Base-by-base conservation (phyloP, 768 basidiomycete genomes). In the Lentinula guzmanii region DNA sequence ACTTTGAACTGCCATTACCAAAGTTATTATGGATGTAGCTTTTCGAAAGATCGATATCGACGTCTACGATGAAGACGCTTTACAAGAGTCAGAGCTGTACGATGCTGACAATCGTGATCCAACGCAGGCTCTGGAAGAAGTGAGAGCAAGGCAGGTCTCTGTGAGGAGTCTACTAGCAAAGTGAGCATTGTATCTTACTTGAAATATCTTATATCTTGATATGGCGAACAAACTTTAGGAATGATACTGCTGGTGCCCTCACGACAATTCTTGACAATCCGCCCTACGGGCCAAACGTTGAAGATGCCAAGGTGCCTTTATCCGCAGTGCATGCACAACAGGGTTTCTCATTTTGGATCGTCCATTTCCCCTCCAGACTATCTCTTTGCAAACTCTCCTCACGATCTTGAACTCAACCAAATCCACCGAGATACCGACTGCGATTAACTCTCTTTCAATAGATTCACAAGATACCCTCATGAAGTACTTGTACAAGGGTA, bases 401-500 rank as follows among this genome's bases (percentile, higher is more conserved):
- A 87, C 91, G 0, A 92, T 98, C 65, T 83, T 98, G 64, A 98
- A 97, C 79, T 94, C 91, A 61, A 97, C 95, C 11, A 93, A 96
- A 71, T 78, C 93, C 5, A 82, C 91, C 2, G 95, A 98, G 64
- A 93, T 98, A 64, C 80, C 89, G 2, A 75, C 76, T 28, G 85
- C 90, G 54, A 81, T 97, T 71, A 90, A 87, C 68, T 72, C 80
- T 0, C 80, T 98, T 34, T 82, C 87, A 2, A 82, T 82, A 66
- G 89, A 91, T 55, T 76, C 82, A 48, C 92, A 95, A 69, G 96
- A 97, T 69, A 91, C 88, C 35, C 81, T 98, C 58, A 98, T 97
- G 96, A 96, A 95, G 71, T 98, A 96, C 70, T 78, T 98, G 15
- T 98, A 98, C 84, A 98, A 98, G 77, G 95, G 93, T 15, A 98